Evolutionary conservation across 345 rosid species (phyloP).

Genomic region (Rhizophora mangle): DNA sequence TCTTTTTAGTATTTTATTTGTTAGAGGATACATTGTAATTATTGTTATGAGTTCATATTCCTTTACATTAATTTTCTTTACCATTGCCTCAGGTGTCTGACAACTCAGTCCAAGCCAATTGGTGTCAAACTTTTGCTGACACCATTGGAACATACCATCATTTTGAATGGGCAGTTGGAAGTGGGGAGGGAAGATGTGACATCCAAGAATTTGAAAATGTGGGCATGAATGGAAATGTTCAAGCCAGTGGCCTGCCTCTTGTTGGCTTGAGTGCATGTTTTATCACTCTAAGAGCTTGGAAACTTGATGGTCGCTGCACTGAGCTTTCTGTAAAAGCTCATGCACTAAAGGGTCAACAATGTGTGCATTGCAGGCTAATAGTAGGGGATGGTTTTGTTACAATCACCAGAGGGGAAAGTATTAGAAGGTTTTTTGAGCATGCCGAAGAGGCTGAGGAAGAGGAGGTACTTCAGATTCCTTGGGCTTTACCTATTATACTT

Average conservation of each 20-base stretch:
- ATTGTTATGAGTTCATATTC: neutral
- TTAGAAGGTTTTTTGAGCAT: slow-evolving; percentile 82
- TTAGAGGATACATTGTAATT: neutral
- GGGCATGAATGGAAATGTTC: slow-evolving; percentile 63
- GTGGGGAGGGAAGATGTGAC: slow-evolving; percentile 84
- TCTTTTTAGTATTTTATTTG: slow-evolving; percentile 1
- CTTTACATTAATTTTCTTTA: slow-evolving; percentile 14
- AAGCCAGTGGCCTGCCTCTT: slow-evolving; percentile 68
- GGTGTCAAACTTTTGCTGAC: slow-evolving; percentile 75
- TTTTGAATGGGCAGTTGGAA: slow-evolving; percentile 97
- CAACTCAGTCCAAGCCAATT: slow-evolving; percentile 76
- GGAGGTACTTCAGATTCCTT: slow-evolving; percentile 55
- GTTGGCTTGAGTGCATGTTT: slow-evolving; percentile 59
- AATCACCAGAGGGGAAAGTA: slow-evolving; percentile 78
- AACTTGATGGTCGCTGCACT: slow-evolving; percentile 70
- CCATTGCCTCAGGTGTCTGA: slow-evolving; percentile 58
- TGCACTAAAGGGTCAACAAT: slow-evolving; percentile 71
- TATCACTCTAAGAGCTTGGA: slow-evolving; percentile 84
- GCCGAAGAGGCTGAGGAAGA: slow-evolving; percentile 98
- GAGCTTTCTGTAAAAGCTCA: slow-evolving; percentile 90
- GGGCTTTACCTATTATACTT: slow-evolving; percentile 5
- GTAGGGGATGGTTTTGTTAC: slow-evolving; percentile 93
- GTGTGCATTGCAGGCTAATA: slow-evolving; percentile 86
- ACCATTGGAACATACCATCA: slow-evolving; percentile 68
- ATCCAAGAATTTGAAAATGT: slow-evolving; percentile 78